These are phyloP conservation scores for Penicillium antarcticum DNA, from an alignment of 495 filamentous ascomycete genomes.

Conservation along the genomic window DNA sequence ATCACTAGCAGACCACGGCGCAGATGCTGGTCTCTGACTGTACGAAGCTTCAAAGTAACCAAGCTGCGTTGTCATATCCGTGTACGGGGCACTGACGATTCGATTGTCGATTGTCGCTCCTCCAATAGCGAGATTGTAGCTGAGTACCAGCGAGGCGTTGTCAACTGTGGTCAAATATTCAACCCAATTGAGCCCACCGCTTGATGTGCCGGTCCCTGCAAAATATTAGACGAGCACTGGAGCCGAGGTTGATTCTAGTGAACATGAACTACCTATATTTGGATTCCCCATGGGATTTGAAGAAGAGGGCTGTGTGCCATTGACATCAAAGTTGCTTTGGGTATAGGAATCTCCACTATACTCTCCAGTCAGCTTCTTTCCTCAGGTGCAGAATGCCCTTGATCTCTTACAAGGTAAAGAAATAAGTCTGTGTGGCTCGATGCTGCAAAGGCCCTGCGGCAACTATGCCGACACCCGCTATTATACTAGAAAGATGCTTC, in stretches of 20 bases:
- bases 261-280: slow-evolving; percentile 21
- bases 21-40: slow-evolving; percentile 29
- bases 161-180: slow-evolving; percentile 53
- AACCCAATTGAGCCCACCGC: slow-evolving; percentile 53
- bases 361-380: neutral
- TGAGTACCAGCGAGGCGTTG: slow-evolving; percentile 50
- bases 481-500: slow-evolving; percentile 14
- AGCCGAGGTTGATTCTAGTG: neutral
- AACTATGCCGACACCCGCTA: slow-evolving; percentile 15
- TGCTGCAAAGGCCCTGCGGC: slow-evolving; percentile 17
- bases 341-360: slow-evolving; percentile 58
- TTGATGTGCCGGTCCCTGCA: slow-evolving; percentile 45
- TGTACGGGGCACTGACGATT: slow-evolving; percentile 31
- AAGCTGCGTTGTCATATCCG: slow-evolving; percentile 32
- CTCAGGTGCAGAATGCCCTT: too few species aligned
- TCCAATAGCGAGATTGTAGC: slow-evolving; percentile 55
- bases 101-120: slow-evolving; percentile 54
- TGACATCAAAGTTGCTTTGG: slow-evolving; percentile 63
- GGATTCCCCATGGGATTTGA: slow-evolving; percentile 78
- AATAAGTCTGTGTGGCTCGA: slow-evolving; percentile 19
- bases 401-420: slow-evolving; percentile 35
- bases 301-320: slow-evolving; percentile 53
- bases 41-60: slow-evolving; percentile 26
- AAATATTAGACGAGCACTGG: neutral
- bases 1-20: slow-evolving; percentile 59